Conservation (phyloP, 2,329 filamentous ascomycete genomes). For the Pseudogymnoascus sp. region DNA sequence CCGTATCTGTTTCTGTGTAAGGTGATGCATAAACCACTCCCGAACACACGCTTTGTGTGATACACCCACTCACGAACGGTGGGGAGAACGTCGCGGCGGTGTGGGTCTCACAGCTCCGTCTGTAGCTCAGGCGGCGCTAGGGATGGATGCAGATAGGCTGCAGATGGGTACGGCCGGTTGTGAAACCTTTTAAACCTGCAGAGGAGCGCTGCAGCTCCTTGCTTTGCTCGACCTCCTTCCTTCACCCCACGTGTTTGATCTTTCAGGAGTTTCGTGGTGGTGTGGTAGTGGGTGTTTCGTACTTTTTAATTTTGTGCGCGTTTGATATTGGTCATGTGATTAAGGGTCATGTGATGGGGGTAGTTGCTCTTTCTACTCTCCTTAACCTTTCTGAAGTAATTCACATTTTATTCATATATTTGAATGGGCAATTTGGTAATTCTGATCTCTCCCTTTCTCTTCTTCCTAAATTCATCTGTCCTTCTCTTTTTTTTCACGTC, state of each 20-base stretch:
- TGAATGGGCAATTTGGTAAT: not conserved
- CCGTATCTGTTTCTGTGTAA: not conserved
- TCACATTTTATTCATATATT: not conserved
- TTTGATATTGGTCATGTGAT: not conserved
- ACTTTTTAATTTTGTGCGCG: too few species aligned
- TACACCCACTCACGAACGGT: not conserved
- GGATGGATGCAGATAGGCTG: not conserved
- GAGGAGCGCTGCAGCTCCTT: not conserved
- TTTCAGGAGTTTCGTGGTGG: too few species aligned
- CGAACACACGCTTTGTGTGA: too few species aligned
- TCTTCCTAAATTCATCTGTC: not conserved
- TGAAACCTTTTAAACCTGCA: not conserved
- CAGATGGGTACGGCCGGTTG: not conserved
- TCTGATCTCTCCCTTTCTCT: not conserved
- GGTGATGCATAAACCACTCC: too few species aligned
- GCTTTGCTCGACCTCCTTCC: too few species aligned
- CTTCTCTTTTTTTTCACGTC: not conserved
- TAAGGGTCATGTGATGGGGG: not conserved
- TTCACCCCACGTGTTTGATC: too few species aligned
- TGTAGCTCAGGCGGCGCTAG: not conserved
- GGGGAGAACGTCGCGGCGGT: not conserved
- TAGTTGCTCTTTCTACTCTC: not conserved
- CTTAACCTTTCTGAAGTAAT: not conserved
- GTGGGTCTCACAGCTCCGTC: not conserved
- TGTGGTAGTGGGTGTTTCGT: too few species aligned